These are phyloP conservation scores for Maudiozyma barnettii DNA, from an alignment of 805 yeast species.

Conservation along the genomic window DNA sequence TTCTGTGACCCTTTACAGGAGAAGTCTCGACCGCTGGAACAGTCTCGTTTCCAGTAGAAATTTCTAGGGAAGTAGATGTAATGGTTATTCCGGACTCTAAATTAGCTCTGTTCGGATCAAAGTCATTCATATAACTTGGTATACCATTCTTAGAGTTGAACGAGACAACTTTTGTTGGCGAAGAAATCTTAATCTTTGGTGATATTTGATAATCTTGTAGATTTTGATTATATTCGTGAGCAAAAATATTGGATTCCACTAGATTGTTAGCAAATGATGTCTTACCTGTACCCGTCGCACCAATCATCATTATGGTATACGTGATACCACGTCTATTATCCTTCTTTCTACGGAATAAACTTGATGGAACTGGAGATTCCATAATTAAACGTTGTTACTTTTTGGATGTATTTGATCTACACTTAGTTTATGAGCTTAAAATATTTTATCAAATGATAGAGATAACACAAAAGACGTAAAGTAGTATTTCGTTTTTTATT, in stretches of 20 bases:
- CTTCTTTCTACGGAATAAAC: constrained; percentile 41
- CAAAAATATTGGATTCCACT: constrained; percentile 50
- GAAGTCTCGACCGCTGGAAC: constrained; percentile 1
- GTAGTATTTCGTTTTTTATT: too few relatives aligned
- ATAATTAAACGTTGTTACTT: not conserved
- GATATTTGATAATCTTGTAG: constrained; percentile 13
- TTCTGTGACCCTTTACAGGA: not conserved
- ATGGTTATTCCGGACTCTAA: constrained; percentile 70
- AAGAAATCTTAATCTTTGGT: constrained; percentile 18
- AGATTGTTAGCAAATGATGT: constrained; percentile 65
- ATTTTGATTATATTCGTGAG: constrained; percentile 45
- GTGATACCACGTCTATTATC: constrained; percentile 66
- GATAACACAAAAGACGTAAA: not conserved
- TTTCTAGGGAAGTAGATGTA: constrained; percentile 35
- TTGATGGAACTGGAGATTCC: constrained; percentile 12
- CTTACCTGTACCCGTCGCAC: constrained; percentile 69
- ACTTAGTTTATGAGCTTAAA: too few relatives aligned
- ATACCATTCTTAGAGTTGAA: constrained; percentile 56
- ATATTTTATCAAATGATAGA: not conserved
- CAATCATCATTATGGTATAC: constrained; percentile 64
- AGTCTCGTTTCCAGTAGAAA: constrained; percentile 14
- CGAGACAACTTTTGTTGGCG: constrained; percentile 35
- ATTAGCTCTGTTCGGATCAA: constrained; percentile 50
- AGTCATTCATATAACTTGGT: constrained; percentile 46
- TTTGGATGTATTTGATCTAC: not conserved